Conservation (phyloP, 768 basidiomycete species). For the Crassisporium funariophilum region DNA sequence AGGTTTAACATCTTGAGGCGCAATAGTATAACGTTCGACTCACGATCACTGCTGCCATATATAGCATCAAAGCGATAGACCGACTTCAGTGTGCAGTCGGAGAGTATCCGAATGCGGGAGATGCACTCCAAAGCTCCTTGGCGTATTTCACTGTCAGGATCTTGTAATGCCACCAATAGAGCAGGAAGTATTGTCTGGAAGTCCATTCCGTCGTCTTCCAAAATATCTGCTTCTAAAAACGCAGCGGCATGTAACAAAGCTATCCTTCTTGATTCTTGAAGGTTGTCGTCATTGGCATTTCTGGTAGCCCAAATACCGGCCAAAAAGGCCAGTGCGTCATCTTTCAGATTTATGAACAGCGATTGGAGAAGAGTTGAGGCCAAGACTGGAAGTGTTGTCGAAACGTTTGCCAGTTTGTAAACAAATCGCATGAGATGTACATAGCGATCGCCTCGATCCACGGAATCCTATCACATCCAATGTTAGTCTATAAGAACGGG, state of each 20-base stretch:
- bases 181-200: conserved; percentile 81
- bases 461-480: conserved; percentile 13
- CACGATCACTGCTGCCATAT: conserved; percentile 65
- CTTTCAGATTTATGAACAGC: conserved; percentile 68
- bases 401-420: conserved; percentile 68
- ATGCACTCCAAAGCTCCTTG: conserved; percentile 60
- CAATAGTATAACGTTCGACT: conserved; percentile 23
- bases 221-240: conserved; percentile 74
- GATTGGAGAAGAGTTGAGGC: conserved; percentile 59
- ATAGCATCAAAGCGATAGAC: conserved; percentile 77
- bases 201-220: conserved; percentile 58
- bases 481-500: background rate
- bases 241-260: conserved; percentile 78
- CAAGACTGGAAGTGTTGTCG: conserved; percentile 48
- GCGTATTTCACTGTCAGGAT: conserved; percentile 42
- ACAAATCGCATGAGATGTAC: conserved; percentile 62
- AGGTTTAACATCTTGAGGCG: background rate
- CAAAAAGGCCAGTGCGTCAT: conserved; percentile 79
- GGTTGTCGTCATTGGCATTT: conserved; percentile 24
- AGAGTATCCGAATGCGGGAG: conserved; percentile 42
- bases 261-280: conserved; percentile 42
- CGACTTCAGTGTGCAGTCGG: conserved; percentile 45
- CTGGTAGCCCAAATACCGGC: conserved; percentile 62
- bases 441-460: conserved; percentile 42
- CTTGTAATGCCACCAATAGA: conserved; percentile 62